Evolutionary conservation across 805 yeast genomes (phyloP).

Genomic region (Monosporozyma siamensis): DNA sequence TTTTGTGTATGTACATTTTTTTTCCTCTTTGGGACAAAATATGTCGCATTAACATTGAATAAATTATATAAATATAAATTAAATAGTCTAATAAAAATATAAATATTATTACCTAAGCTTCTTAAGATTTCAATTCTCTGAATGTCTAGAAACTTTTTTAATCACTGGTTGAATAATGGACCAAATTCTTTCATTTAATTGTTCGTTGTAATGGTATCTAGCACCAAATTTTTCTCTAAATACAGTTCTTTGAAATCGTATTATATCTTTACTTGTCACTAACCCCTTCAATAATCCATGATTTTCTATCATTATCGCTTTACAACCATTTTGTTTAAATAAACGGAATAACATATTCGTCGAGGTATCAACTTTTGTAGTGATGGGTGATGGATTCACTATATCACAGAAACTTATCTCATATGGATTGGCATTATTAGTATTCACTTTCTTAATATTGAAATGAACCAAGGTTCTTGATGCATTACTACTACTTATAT

Average conservation of each 20-base stretch:
- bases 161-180: constrained; percentile 13
- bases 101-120: too few species aligned
- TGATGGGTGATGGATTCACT: constrained; percentile 49
- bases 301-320: constrained; percentile 56
- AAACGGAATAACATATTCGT: constrained; percentile 56
- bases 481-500: constrained; percentile 20
- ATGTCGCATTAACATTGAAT: too few species aligned
- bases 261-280: constrained; percentile 76
- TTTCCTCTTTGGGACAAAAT: too few species aligned
- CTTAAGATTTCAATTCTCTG: too few species aligned
- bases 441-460: not conserved
- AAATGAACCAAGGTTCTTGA: constrained; percentile 14
- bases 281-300: constrained; percentile 59
- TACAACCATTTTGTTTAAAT: constrained; percentile 74
- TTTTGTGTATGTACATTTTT: too few species aligned
- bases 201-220: constrained; percentile 16
- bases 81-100: too few species aligned
- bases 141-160: constrained; percentile 4
- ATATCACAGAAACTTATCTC: constrained; percentile 17
- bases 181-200: constrained; percentile 20
- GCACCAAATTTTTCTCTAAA: constrained; percentile 25
- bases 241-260: constrained; percentile 45
- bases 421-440: not conserved
- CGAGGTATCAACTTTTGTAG: constrained; percentile 43
- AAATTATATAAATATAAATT: too few species aligned